phyloP scores from a whole-genome alignment of 495 filamentous ascomycete species.

The Neurospora sublineolata region DNA sequence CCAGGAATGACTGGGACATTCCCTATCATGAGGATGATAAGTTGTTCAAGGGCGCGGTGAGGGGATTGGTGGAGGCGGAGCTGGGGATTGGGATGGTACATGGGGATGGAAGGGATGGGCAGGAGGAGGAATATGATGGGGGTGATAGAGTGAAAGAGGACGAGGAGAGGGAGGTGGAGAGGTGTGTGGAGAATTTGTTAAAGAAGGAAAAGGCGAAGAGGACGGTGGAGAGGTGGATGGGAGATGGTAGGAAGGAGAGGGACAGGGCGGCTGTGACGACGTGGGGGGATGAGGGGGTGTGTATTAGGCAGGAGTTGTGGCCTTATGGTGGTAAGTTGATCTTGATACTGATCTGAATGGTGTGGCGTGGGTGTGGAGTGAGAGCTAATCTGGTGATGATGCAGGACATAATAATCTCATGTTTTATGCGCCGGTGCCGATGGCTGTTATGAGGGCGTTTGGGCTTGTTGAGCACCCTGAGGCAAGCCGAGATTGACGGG shows the following conservation, averaged over 20 bases:
- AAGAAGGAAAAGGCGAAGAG: constrained; percentile 27
- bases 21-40: constrained; percentile 50
- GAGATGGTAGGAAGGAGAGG: not conserved
- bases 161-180: constrained; percentile 12
- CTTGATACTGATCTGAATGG: not conserved
- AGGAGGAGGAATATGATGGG: constrained; percentile 13
- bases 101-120: constrained; percentile 15
- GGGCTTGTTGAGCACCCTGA: constrained; percentile 8
- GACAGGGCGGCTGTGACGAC: constrained; percentile 25
- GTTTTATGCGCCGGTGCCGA: constrained; percentile 40
- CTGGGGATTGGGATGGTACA: not conserved
- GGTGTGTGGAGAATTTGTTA: constrained; percentile 9
- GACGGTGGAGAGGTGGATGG: constrained; percentile 26
- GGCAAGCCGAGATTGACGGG: not conserved
- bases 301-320: constrained; percentile 42
- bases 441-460: constrained; percentile 58
- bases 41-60: constrained; percentile 42
- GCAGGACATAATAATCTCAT: constrained; percentile 49
- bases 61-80: constrained; percentile 32
- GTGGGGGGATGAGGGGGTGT: constrained; percentile 28
- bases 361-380: not conserved
- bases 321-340: constrained; percentile 43
- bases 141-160: constrained; percentile 2
- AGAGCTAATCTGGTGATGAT: not conserved
- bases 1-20: constrained; percentile 66